Evolutionary conservation across 1,284 basidiomycete species (phyloP).

Genomic region (Rhodotorula glutinis): DNA sequence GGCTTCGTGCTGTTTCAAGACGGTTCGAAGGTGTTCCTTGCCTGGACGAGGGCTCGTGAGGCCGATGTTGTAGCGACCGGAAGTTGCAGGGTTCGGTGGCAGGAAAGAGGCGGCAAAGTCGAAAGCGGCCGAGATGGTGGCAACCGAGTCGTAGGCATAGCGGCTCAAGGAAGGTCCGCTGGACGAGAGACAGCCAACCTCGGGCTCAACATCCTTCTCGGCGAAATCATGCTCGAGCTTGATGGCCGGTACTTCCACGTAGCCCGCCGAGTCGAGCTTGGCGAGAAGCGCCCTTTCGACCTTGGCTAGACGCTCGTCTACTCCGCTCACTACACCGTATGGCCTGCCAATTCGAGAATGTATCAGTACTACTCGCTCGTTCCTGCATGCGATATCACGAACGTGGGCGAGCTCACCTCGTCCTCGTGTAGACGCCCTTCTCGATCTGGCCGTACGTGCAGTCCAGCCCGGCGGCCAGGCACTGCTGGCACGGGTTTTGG

Average conservation of each 20-base stretch:
- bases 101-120: background rate
- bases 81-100: background rate
- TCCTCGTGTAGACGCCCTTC: background rate
- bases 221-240: background rate
- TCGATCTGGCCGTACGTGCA: slow-evolving; percentile 2
- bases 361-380: no score
- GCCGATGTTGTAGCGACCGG: background rate
- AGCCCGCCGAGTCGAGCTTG: background rate
- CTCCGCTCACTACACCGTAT: background rate
- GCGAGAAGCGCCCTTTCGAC: background rate
- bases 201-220: no score
- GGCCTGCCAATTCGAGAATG: background rate
- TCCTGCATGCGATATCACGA: background rate
- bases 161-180: background rate
- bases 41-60: background rate
- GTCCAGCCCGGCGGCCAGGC: background rate
- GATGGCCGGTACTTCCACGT: background rate
- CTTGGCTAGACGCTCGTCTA: background rate
- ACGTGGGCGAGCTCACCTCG: background rate
- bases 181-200: no score
- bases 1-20: no score
- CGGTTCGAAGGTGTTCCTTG: background rate
- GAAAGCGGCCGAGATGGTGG: background rate
- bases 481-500: background rate
- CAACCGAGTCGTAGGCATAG: background rate